Conservation (phyloP, 2,329 filamentous ascomycete genomes). For the Ophiostoma australiae region DNA sequence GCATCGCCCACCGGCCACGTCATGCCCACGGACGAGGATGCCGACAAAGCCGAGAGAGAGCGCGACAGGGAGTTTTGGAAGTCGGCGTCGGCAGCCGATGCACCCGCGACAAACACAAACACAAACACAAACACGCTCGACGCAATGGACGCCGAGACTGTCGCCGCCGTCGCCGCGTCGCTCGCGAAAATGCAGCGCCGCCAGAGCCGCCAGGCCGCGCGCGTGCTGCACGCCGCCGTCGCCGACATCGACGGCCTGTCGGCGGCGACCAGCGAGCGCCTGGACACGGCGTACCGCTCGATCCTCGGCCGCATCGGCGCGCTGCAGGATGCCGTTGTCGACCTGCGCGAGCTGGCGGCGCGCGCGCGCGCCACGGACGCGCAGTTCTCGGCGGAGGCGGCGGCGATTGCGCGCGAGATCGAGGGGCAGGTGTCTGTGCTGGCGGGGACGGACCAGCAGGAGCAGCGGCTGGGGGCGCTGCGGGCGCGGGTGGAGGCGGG, state of each 20-base stretch:
- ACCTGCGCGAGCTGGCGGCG: constrained; percentile 62
- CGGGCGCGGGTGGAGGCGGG: constrained; percentile 58
- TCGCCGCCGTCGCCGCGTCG: constrained; percentile 27
- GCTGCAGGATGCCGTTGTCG: constrained; percentile 59
- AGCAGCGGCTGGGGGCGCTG: constrained; percentile 57
- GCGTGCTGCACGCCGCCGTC: constrained; percentile 22
- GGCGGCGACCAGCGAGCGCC: constrained; percentile 55
- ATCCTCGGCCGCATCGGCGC: constrained; percentile 63
- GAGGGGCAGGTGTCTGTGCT: constrained; percentile 46
- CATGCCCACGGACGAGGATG: neutral
- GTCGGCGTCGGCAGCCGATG: too few species aligned
- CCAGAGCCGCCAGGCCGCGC: constrained; percentile 22
- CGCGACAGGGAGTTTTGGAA: too few species aligned
- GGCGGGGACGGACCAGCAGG: constrained; percentile 51
- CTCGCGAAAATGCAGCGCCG: constrained; percentile 22
- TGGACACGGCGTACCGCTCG: constrained; percentile 71
- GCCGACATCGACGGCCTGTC: constrained; percentile 37
- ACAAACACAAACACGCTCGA: too few species aligned
- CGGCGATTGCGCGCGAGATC: constrained; percentile 56
- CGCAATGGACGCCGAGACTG: constrained; percentile 11
- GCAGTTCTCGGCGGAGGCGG: constrained; percentile 56
- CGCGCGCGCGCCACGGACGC: constrained; percentile 54
- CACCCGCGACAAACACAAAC: too few species aligned
- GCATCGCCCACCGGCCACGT: constrained; percentile 17
- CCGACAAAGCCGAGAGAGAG: neutral